Evolutionary conservation across 106 monocot species (phyloP).

Genomic region (Phalaenopsis equestris): DNA sequence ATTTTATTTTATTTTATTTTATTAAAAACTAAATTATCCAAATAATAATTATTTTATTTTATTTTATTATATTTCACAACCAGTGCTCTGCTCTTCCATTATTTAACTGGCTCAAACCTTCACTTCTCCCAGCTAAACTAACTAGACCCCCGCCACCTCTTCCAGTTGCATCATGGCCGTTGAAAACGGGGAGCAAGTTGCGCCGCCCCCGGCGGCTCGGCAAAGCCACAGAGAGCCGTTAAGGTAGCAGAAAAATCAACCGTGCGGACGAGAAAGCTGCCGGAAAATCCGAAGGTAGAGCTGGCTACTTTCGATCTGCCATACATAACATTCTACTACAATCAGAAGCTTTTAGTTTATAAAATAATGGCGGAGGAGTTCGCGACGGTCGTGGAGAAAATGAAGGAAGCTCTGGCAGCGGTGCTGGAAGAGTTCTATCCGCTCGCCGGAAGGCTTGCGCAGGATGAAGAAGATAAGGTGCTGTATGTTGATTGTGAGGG

Average conservation of each 20-base stretch:
- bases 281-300: conserved; percentile 22
- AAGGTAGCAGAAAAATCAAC: conserved; percentile 36
- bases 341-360: conserved; percentile 93
- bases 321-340: conserved; percentile 99
- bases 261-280: conserved; percentile 31
- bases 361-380: conserved; percentile 10
- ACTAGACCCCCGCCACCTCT: not conserved
- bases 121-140: not conserved
- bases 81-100: not conserved
- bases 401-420: conserved; percentile 47
- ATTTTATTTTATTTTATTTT: too few species aligned
- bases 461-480: conserved; percentile 54
- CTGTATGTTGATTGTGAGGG: conserved; percentile 51
- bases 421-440: conserved; percentile 64
- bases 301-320: conserved; percentile 84
- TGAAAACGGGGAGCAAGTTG: not conserved
- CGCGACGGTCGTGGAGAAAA: conserved; percentile 10
- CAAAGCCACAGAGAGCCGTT: conserved; percentile 7
- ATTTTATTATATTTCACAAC: too few species aligned
- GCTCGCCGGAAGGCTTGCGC: conserved; percentile 55
- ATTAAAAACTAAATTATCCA: too few species aligned
- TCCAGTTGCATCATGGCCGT: not conserved
- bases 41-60: too few species aligned
- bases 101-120: not conserved
- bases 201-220: not conserved